Evolutionary conservation across 2,329 filamentous ascomycete genomes (phyloP).

Genomic region (Parastagonospora avenae): DNA sequence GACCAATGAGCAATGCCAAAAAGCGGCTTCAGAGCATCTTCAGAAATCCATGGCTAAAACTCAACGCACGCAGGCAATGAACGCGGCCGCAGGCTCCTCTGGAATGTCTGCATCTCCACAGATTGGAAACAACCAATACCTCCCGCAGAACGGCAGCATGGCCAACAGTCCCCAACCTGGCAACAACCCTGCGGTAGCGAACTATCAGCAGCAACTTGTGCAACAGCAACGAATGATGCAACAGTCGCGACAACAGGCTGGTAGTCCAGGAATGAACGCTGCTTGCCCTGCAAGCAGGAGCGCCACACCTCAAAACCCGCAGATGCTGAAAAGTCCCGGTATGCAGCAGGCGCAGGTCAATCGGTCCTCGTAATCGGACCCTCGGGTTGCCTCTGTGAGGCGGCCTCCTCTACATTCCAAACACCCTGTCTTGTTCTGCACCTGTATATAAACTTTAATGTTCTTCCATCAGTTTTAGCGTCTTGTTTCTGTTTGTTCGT

Average conservation of each 20-base stretch:
- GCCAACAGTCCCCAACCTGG: constrained; percentile 34
- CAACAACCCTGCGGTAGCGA: constrained; percentile 35
- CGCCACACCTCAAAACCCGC: constrained; percentile 46
- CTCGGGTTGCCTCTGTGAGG: constrained; percentile 21
- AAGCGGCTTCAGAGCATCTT: constrained; percentile 43
- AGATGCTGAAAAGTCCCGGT: constrained; percentile 41
- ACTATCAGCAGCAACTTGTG: constrained; percentile 45
- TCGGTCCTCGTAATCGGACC: constrained; percentile 12
- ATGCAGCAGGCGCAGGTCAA: constrained; percentile 41
- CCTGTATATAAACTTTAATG: constrained; percentile 41
- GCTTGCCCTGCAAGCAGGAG: constrained; percentile 41
- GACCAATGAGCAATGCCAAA: constrained; percentile 40
- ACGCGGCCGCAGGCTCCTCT: constrained; percentile 41
- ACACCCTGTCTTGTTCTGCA: constrained; percentile 22
- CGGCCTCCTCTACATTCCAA: constrained; percentile 10
- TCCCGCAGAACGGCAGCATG: constrained; percentile 37
- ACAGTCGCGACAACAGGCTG: constrained; percentile 38
- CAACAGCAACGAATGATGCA: constrained; percentile 47
- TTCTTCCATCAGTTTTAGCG: constrained; percentile 21
- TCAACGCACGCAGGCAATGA: constrained; percentile 45
- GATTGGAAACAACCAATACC: constrained; percentile 42
- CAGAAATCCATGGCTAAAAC: constrained; percentile 38
- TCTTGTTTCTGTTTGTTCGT: constrained; percentile 10
- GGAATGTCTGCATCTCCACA: constrained; percentile 40
- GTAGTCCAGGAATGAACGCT: constrained; percentile 38